These are phyloP conservation scores for Tephrocybe sp. DNA, from an alignment of 768 basidiomycete genomes.

Conservation along the genomic window DNA sequence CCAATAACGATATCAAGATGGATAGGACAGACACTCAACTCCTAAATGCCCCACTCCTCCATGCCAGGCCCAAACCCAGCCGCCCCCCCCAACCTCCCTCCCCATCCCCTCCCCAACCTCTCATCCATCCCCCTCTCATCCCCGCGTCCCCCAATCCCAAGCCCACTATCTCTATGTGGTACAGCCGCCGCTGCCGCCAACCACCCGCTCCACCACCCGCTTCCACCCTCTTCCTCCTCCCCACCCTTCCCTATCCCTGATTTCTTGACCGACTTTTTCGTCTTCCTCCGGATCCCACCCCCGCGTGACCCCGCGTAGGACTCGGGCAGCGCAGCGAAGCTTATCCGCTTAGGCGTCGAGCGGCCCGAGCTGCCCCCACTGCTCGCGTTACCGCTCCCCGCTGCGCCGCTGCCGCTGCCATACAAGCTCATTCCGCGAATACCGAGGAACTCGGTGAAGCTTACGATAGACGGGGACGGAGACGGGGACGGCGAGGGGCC, in stretches of 20 bases:
- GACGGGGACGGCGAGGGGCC: slow-evolving; percentile 25
- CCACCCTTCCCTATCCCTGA: slow-evolving; percentile 10
- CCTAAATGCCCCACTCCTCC: slow-evolving; percentile 59
- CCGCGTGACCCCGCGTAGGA: slow-evolving; percentile 43
- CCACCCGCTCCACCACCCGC: slow-evolving; percentile 24
- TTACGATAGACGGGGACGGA: slow-evolving; percentile 15
- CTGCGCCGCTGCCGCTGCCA: slow-evolving; percentile 5
- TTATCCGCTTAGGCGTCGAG: slow-evolving; percentile 73
- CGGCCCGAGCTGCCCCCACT: slow-evolving; percentile 45
- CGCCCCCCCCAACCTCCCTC: slow-evolving; percentile 31
- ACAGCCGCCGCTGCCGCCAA: slow-evolving; percentile 17
- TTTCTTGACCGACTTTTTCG: slow-evolving; percentile 10
- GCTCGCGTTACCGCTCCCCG: slow-evolving; percentile 22
- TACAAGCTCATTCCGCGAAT: not conserved
- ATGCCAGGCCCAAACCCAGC: slow-evolving; percentile 33
- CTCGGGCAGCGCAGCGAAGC: slow-evolving; percentile 75
- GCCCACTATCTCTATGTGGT: slow-evolving; percentile 4
- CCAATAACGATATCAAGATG: not conserved
- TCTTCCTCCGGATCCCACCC: slow-evolving; percentile 29
- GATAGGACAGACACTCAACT: not conserved
- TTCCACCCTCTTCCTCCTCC: slow-evolving; percentile 18
- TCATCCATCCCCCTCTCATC: slow-evolving; percentile 55
- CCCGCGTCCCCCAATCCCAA: slow-evolving; percentile 12
- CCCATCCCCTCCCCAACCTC: slow-evolving; percentile 50
- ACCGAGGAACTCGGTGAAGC: slow-evolving; percentile 27